A percentile compares a stretch with the other conserved stretches of the same genome.
Conservation (phyloP, 805 yeast species). For the Debaryomyces hansenii region DNA sequence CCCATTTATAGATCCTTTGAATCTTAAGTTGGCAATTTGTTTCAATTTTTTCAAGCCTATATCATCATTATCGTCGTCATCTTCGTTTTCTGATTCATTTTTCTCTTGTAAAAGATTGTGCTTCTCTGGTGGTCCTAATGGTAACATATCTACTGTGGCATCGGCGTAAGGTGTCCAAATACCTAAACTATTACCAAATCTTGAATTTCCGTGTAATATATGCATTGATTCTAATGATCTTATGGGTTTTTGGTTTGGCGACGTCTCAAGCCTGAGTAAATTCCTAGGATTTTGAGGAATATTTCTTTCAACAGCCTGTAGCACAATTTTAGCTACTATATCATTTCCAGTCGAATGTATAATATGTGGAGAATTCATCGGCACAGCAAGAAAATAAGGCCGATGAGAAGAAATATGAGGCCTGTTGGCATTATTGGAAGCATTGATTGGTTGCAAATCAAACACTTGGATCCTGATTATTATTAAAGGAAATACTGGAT, state of each 20-base stretch:
- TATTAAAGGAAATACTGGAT: conserved; percentile 60
- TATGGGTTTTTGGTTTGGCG: conserved; percentile 35
- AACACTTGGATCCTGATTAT: conserved; percentile 69
- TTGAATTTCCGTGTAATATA: conserved; percentile 58
- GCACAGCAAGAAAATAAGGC: conserved; percentile 68
- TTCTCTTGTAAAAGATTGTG: conserved; percentile 41
- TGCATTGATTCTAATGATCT: conserved; percentile 56
- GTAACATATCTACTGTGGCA: conserved; percentile 62
- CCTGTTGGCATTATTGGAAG: conserved; percentile 11
- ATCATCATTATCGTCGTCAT: conserved; percentile 6
- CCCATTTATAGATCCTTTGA: conserved; percentile 56
- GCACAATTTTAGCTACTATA: conserved; percentile 49
- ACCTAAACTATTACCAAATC: conserved; percentile 64
- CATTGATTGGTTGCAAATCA: conserved; percentile 38
- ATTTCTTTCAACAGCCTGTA: conserved; percentile 60
- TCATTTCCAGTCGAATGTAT: conserved; percentile 53
- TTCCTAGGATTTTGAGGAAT: conserved; percentile 46
- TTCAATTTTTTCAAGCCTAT: conserved; percentile 21
- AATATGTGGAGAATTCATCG: conserved; percentile 63
- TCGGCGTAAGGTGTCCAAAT: conserved; percentile 76
- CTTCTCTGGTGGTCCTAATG: conserved; percentile 46
- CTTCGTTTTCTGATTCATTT: conserved; percentile 2
- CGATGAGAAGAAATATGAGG: conserved; percentile 53
- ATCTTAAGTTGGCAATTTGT: conserved; percentile 53
- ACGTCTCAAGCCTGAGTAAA: conserved; percentile 36